Conservation (phyloP, 495 filamentous ascomycete species). For the Cenococcum geophilum region DNA sequence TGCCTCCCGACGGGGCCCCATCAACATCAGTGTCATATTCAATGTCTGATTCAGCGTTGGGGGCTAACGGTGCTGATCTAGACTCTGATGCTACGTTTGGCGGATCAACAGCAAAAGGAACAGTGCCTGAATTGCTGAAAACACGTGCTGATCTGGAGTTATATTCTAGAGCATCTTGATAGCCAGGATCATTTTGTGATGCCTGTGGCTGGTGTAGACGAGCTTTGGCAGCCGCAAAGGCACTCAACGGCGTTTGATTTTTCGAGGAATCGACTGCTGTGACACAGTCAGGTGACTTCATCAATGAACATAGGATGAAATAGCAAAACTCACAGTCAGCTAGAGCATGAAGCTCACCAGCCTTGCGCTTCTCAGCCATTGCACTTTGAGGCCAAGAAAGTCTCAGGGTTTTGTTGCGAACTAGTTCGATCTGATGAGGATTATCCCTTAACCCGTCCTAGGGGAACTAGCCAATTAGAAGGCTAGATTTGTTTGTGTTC, state of each 20-base stretch:
- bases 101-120: background rate
- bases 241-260: constrained; percentile 17
- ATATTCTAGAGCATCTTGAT: background rate
- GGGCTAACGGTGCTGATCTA: background rate
- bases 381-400: background rate
- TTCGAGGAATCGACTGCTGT: background rate
- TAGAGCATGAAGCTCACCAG: background rate
- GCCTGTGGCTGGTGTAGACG: background rate
- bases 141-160: background rate
- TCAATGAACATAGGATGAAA: background rate
- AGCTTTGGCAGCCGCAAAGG: constrained; percentile 21
- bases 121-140: background rate
- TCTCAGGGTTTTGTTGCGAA: background rate
- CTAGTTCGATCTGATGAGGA: too few species aligned
- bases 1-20: too few species aligned
- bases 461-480: too few species aligned
- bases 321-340: background rate
- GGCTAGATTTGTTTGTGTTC: too few species aligned
- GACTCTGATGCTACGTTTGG: background rate
- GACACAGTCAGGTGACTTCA: background rate
- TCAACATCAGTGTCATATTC: too few species aligned
- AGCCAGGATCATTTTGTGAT: background rate
- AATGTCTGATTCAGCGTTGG: too few species aligned
- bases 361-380: background rate
- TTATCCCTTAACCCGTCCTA: too few species aligned